Base-by-base conservation (phyloP, 495 filamentous ascomycete genomes). In the Neurospora cerealis region DNA sequence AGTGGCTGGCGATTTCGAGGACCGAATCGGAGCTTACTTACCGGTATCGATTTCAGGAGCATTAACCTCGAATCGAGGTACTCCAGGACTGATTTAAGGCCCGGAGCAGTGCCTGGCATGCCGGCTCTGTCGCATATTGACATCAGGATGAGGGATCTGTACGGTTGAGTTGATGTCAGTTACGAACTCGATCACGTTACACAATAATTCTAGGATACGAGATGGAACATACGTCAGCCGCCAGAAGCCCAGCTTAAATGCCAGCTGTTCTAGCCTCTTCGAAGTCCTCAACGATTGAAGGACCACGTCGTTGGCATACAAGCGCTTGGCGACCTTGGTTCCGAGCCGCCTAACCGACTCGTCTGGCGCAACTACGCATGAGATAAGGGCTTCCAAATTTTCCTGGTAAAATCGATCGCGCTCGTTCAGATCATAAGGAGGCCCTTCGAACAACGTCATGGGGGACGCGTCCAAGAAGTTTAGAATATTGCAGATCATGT, bases 391-490 rank as follows among this genome's bases (percentile, higher is more conserved):
- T 74, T 84, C 78, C n/a, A 86, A 80, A 36, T 85, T 84, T 32
- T 85, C 83, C 73, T 87, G 83, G 66, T 85, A 87, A 69, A 87
- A 87, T 17, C 74, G 75, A 37, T 83, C 81, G 70, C 81, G 83
- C 19, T 86, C 82, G 9, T 74, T 46, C 11, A 70, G 72, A 54
- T 80, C 78, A 13, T 62, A 73, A 44, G 83, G 81, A 24, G 80
- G 78, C 24, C 82, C 85, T 69, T 84, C 80, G 69, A 88, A 86
- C n/a, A 89, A 78, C 4, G 85, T 87, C 71, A 82, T 76, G 3
- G 87, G 87, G 8, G 83, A 85, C 21, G 85, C 85, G 70, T 86
- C 84, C 71, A 89, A 78, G 73, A 89, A 88, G 46, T 82, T 79
- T 21, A 89, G 79, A 36, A 88, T 86, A 71, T 83, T 85, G 78